phyloP scores from a whole-genome alignment of 306 rosid species.

The Dryas alaskensis region DNA sequence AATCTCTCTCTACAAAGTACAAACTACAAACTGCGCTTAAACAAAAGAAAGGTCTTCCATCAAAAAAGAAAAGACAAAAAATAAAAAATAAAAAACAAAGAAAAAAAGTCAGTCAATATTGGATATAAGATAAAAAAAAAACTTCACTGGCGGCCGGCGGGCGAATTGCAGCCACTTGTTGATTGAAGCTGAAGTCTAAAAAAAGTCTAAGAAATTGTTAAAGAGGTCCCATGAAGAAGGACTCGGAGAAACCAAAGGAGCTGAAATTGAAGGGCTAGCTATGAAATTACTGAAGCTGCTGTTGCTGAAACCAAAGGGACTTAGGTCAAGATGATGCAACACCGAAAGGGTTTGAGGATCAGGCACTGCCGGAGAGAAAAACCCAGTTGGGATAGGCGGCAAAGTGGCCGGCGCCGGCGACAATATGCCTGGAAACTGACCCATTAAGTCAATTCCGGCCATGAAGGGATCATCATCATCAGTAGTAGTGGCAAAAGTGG shows the following conservation, averaged over 20 bases:
- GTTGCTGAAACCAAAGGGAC: neutral
- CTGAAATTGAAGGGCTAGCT: slow-evolving; percentile 56
- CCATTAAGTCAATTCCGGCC: slow-evolving; percentile 29
- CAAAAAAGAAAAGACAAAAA: too few species aligned
- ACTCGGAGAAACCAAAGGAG: slow-evolving; percentile 63
- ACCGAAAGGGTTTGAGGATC: slow-evolving; percentile 36
- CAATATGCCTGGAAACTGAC: slow-evolving; percentile 63
- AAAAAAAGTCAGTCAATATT: slow-evolving; percentile 33
- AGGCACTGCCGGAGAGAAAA: slow-evolving; percentile 48
- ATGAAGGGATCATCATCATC: slow-evolving; percentile 26
- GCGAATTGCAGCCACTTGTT: neutral
- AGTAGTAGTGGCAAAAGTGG: slow-evolving; percentile 13
- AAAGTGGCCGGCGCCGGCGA: slow-evolving; percentile 73
- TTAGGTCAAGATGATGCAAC: neutral
- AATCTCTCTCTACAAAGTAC: too few species aligned
- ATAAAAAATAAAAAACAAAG: neutral
- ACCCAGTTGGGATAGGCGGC: slow-evolving; percentile 58
- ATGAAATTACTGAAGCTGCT: slow-evolving; percentile 29
- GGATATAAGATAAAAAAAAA: slow-evolving; percentile 15
- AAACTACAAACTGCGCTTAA: too few species aligned
- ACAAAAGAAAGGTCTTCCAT: too few species aligned
- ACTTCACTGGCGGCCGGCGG: slow-evolving; percentile 25
- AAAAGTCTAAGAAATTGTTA: slow-evolving; percentile 45
- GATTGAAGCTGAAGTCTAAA: neutral
- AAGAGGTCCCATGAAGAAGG: slow-evolving; percentile 67